Percentiles rank a stretch among this genome's conserved stretches.
Evolutionary conservation across 257 asterid genomes (phyloP).

Genomic region (Solanum appendiculatum): DNA sequence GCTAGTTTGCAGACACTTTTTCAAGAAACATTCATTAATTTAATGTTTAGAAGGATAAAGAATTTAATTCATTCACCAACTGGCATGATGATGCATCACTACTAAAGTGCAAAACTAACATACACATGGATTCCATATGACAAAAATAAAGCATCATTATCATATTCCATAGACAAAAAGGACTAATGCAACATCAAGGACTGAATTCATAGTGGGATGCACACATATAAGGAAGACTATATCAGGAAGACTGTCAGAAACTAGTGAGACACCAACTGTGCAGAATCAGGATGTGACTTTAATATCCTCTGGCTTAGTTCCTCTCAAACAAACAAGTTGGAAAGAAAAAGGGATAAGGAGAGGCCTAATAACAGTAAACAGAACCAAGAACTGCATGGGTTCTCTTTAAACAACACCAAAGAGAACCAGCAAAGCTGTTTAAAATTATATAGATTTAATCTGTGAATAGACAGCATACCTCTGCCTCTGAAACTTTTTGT

Average conservation of each 20-base stretch:
- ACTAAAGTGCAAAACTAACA: not conserved
- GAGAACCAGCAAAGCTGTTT: not conserved
- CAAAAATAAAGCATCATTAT: not conserved
- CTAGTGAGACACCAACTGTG: not conserved
- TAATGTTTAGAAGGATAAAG: not conserved
- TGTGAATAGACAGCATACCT: slow-evolving; percentile 29
- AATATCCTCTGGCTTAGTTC: not conserved
- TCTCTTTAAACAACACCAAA: not conserved
- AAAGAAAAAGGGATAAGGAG: not conserved
- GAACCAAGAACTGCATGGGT: not conserved
- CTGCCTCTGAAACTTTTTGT: slow-evolving; percentile 30
- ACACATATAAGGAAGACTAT: not conserved
- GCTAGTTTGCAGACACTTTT: not conserved
- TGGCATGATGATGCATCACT: not conserved
- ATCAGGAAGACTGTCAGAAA: too few species aligned
- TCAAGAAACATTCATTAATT: not conserved
- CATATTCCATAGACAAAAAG: not conserved
- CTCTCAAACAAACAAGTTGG: not conserved
- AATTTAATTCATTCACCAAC: not conserved
- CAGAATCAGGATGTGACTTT: not conserved
- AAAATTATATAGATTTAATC: not conserved
- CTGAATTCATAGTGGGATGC: not conserved
- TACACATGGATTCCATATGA: not conserved
- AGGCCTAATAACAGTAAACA: not conserved
- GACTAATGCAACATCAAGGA: not conserved